These are phyloP conservation scores for Phylloporus arenicola DNA, from an alignment of 768 basidiomycete species.

Conservation along the genomic window DNA sequence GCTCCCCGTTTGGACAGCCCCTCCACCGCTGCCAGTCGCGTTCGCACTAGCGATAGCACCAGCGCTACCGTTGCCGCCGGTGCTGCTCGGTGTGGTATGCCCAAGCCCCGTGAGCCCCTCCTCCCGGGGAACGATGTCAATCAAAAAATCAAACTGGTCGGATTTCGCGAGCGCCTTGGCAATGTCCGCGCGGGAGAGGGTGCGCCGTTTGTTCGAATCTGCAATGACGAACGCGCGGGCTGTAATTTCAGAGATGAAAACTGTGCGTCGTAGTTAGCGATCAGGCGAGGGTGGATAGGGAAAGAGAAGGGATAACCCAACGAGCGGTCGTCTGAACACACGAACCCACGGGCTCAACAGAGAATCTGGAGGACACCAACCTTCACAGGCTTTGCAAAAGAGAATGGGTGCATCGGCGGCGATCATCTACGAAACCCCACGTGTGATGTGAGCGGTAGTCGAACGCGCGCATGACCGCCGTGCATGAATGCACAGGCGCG, in stretches of 20 bases:
- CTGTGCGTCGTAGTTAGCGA: constrained; percentile 24
- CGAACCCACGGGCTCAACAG: neutral
- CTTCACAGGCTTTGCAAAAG: constrained; percentile 98
- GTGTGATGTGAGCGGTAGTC: neutral
- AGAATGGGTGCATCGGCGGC: constrained; percentile 95
- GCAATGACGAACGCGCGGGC: constrained; percentile 93
- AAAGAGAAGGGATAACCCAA: neutral
- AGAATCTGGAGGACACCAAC: constrained; percentile 45
- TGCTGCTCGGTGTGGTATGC: constrained; percentile 2
- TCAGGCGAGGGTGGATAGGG: neutral
- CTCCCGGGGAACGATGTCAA: constrained; percentile 91
- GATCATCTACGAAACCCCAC: constrained; percentile 68
- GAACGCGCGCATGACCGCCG: neutral
- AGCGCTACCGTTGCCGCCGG: neutral
- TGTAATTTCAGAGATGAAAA: constrained; percentile 97
- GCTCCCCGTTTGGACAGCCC: neutral
- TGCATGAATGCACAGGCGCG: neutral
- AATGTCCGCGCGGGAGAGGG: constrained; percentile 88
- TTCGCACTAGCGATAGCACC: neutral
- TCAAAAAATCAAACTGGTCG: constrained; percentile 96
- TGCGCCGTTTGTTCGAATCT: constrained; percentile 94
- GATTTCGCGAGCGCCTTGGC: constrained; percentile 87
- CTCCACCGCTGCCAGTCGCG: neutral
- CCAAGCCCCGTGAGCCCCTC: constrained; percentile 36
- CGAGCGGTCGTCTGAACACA: neutral